Conservation (phyloP, 2,329 filamentous ascomycete species). For the Phaeosphaeria sp. region DNA sequence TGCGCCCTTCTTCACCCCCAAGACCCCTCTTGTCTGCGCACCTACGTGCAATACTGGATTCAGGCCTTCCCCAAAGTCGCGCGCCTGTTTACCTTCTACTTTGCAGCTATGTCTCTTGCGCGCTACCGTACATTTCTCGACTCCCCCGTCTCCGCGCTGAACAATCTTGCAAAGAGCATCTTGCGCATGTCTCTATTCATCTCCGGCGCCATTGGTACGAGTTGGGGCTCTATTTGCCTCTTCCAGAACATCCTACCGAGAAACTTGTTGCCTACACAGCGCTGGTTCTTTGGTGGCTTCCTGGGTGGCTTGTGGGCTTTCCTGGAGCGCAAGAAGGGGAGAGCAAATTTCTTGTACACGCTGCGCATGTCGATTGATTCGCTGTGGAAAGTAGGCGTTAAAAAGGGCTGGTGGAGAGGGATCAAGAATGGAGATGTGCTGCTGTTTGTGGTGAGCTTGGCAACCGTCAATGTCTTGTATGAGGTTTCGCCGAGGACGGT, state of each 20-base stretch:
- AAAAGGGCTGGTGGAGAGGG: constrained; percentile 85
- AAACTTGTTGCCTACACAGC: constrained; percentile 75
- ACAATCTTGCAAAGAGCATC: constrained; percentile 70
- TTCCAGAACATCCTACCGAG: constrained; percentile 82
- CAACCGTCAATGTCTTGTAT: constrained; percentile 78
- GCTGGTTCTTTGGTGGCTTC: constrained; percentile 90
- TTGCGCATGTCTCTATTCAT: constrained; percentile 78
- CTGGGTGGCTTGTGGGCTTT: constrained; percentile 85
- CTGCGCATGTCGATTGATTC: constrained; percentile 80
- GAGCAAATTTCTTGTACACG: constrained; percentile 77
- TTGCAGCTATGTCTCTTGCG: constrained; percentile 73
- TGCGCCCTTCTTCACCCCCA: constrained; percentile 89
- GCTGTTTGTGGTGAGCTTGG: constrained; percentile 80
- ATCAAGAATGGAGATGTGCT: constrained; percentile 83
- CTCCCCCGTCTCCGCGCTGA: constrained; percentile 71
- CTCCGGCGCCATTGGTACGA: constrained; percentile 82
- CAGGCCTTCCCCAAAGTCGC: constrained; percentile 79
- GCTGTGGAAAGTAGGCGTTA: constrained; percentile 91
- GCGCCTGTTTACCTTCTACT: constrained; percentile 78
- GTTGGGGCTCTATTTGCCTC: constrained; percentile 89
- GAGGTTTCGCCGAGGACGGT: constrained; percentile 74
- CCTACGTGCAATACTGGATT: constrained; percentile 87
- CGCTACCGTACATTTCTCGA: constrained; percentile 72
- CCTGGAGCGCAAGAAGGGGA: constrained; percentile 66
- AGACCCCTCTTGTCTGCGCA: constrained; percentile 86